Evolutionary conservation across 441 rosid genomes (phyloP), one percentile per base, ranked within the genome.

Genomic region (Pelargonium citronellum): DNA sequence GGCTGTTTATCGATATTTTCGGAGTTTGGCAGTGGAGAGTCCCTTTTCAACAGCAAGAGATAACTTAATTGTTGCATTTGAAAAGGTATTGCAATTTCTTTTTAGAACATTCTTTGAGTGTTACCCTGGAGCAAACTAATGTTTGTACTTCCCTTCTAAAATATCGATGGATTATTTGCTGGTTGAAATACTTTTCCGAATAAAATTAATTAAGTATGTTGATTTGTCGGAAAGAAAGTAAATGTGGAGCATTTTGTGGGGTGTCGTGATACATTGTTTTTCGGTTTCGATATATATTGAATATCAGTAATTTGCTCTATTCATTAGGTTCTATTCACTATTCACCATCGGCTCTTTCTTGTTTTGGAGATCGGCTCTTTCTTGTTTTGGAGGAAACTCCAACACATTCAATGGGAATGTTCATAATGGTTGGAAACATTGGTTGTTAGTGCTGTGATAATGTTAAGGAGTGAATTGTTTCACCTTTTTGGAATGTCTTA

Each of bases 11-110:
- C 90, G 91, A 19, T 94, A 91, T 77, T 94, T 94, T 69, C 90
- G 97, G 76, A 94, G 99, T 82, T 80, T 94, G 80, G 95, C 97
- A 19, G 90, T 84, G 72, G 97, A 94, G 70, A 86, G 70, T 78
- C 99, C 97, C 63, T 94, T 91, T 71, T 73, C 92, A 34, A 94
- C 99, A 74, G 99, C 99, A 58, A 88, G 96, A 75, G 99, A 94
- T 79, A 94, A 94, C 78, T 84, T 94, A 85, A 87, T 91, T 69
- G 90, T 94, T 75, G 95, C 95, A 75, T 94, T 94, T 82, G 99
- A 94, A 78, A 94, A 91, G 99, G 99, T 94, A 77, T 10, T 62
- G 20, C 22, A 53, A 51, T 58, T 20, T 13, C 16, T 19, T 12
- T 3, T 64, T 9, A 9, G 10, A 7, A 16, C 2, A 61, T 16